Percentiles rank a stretch among this genome's conserved stretches.
Conservation (phyloP, 331 rosid species). For the Rosa hybrid region DNA sequence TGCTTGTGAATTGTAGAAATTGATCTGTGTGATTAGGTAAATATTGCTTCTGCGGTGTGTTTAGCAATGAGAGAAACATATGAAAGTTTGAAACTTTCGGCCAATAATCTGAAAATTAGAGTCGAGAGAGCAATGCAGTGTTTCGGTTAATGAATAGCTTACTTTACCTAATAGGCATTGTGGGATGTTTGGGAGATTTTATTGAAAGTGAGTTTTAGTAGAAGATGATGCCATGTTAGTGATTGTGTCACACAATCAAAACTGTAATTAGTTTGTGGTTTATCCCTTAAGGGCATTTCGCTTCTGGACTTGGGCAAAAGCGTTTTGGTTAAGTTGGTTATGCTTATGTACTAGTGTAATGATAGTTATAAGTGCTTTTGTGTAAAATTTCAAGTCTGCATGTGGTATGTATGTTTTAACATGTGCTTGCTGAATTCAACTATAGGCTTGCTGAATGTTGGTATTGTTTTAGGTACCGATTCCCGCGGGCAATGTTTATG, state of each 20-base stretch:
- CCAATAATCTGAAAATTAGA: not conserved
- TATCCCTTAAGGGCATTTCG: not conserved
- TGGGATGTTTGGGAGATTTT: not conserved
- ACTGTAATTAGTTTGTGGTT: too few relatives aligned
- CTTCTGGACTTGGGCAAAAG: not conserved
- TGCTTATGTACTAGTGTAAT: not conserved
- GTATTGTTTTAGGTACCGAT: slow-evolving; percentile 56
- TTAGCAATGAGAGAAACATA: not conserved
- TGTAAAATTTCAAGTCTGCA: not conserved
- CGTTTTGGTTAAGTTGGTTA: not conserved
- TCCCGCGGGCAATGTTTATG: slow-evolving; percentile 48
- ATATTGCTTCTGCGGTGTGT: not conserved
- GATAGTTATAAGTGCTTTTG: not conserved
- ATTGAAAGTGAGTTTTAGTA: not conserved
- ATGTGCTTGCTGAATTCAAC: not conserved
- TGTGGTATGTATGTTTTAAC: not conserved
- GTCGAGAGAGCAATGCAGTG: not conserved
- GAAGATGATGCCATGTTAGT: not conserved
- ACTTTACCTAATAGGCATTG: too few relatives aligned
- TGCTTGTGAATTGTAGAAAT: not conserved
- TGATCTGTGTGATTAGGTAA: not conserved
- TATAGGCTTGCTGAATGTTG: not conserved
- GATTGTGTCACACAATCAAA: not conserved
- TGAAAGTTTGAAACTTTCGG: not conserved
- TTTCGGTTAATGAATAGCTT: not conserved